Evolutionary conservation across 2,329 filamentous ascomycete species (phyloP).

Genomic region (Cercospora beticola): DNA sequence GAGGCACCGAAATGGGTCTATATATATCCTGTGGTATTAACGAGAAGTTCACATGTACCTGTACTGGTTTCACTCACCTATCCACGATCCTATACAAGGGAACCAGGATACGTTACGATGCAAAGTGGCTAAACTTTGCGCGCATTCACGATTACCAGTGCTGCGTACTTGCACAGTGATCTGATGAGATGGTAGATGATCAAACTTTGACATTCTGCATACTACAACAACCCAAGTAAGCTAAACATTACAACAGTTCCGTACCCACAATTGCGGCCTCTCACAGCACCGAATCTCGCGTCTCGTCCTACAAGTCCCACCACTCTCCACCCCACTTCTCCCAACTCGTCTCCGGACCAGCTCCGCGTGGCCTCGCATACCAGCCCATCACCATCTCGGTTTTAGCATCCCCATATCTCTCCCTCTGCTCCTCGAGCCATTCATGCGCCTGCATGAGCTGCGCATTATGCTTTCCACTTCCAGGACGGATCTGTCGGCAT

Average conservation of each 20-base stretch:
- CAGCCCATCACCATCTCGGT: not conserved
- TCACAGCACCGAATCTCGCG: not conserved
- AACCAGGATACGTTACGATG: not conserved
- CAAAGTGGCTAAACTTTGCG: not conserved
- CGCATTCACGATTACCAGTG: not conserved
- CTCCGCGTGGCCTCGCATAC: not conserved
- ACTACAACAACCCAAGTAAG: not conserved
- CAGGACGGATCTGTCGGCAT: not conserved
- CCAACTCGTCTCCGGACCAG: not conserved
- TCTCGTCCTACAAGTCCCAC: not conserved
- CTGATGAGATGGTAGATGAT: not conserved
- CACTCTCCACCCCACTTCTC: not conserved
- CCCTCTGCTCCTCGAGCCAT: not conserved
- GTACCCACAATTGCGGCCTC: not conserved
- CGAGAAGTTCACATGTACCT: constrained; percentile 3
- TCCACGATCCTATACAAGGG: not conserved
- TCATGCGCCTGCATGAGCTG: not conserved
- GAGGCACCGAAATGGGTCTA: not conserved
- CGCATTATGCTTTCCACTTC: not conserved
- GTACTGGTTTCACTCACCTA: not conserved
- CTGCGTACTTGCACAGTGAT: not conserved
- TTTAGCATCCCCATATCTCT: not conserved
- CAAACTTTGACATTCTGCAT: not conserved
- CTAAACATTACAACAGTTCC: not conserved
- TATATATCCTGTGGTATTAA: constrained; percentile 14